Evolutionary conservation across 2,329 filamentous ascomycete species (phyloP), one percentile per base, ranked within the genome.

Genomic region (Ophiocordyceps camponoti-rufipedis): DNA sequence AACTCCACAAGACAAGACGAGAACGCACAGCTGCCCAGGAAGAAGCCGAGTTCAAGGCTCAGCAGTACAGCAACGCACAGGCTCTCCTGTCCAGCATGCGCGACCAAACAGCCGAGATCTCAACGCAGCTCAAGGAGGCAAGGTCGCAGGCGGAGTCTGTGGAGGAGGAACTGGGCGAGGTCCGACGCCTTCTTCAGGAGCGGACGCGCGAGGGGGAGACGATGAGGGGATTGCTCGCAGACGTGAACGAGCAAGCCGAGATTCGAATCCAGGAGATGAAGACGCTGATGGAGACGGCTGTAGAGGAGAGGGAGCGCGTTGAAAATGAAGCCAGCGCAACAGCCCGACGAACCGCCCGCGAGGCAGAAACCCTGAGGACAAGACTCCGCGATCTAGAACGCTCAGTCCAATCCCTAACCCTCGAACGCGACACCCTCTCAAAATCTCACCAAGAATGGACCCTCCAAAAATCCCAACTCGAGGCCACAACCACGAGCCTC

Each of bases 221-320:
- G 1, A 96, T 98, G 88, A 78, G 91, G 32, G 73, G 87, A 43
- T 71, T 96, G 48, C 68, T 98, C 12, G 80, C 81, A 14, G 89
- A 96, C 52, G 85, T 88, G 9, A 86, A 96, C 59, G 77, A 82
- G 48, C 74, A 85, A 10, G 80, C 88, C 1, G 88, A 96, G 52
- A 69, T 70, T 48, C 84, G 86, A 56, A 75, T 94, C 16, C 79
- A 85, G 28, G 89, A 96, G 51, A 91, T 94, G 79, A 82, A 85
- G 45, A 79, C 85, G 47, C 78, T 82, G 2, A 81, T 96, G 72
- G 89, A 96, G 55, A 71, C 84, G 1, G 88, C 88, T 0, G 74
- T 94, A n/a, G 88, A 95, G 59, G 91, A 98, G 61, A 78, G 91
- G 16, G 91, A 98, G 58, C 78, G 86, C 2, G 80, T 87, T 2